These are phyloP conservation scores for Spencermartinsiella ligniputridi DNA, from an alignment of 1,139 yeast species.

Conservation along the genomic window DNA sequence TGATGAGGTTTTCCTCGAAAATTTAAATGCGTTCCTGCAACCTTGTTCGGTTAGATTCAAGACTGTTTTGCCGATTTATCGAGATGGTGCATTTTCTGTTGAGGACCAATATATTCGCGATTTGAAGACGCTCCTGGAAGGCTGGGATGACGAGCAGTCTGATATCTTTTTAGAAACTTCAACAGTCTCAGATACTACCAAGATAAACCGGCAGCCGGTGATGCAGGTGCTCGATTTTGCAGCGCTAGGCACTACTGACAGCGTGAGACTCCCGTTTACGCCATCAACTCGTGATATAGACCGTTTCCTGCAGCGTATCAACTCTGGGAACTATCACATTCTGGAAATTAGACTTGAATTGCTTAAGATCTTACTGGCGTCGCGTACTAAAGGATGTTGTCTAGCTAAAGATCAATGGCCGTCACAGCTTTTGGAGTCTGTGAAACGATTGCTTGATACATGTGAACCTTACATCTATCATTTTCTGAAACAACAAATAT, in stretches of 20 bases:
- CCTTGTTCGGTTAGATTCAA: slow-evolving; percentile 21
- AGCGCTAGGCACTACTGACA: slow-evolving; percentile 27
- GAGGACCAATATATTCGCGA: slow-evolving; percentile 33
- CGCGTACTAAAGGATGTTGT: slow-evolving; percentile 11
- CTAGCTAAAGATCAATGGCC: slow-evolving; percentile 27
- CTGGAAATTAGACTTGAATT: slow-evolving; percentile 42
- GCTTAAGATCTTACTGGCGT: slow-evolving; percentile 36
- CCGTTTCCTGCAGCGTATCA: slow-evolving; percentile 34
- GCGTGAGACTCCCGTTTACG: slow-evolving; percentile 16
- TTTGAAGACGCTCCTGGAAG: slow-evolving; percentile 37
- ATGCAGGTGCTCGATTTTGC: slow-evolving; percentile 40
- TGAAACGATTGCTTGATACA: slow-evolving; percentile 19
- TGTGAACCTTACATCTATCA: slow-evolving; percentile 21
- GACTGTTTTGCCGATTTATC: slow-evolving; percentile 23
- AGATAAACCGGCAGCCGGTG: slow-evolving; percentile 26
- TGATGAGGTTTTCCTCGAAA: slow-evolving; percentile 30
- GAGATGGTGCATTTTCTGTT: slow-evolving; percentile 20
- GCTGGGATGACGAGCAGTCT: slow-evolving; percentile 41
- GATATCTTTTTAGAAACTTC: slow-evolving; percentile 23
- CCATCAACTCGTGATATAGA: slow-evolving; percentile 25
- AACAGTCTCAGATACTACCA: slow-evolving; percentile 11
- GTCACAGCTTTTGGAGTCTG: slow-evolving; percentile 17
- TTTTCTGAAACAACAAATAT: background rate
- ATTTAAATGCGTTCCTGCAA: slow-evolving; percentile 25
- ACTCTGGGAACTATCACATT: slow-evolving; percentile 38